Evolutionary conservation across 768 basidiomycete species (phyloP), one percentile per base, ranked within the genome.

Genomic region (Dentipellis fragilis): DNA sequence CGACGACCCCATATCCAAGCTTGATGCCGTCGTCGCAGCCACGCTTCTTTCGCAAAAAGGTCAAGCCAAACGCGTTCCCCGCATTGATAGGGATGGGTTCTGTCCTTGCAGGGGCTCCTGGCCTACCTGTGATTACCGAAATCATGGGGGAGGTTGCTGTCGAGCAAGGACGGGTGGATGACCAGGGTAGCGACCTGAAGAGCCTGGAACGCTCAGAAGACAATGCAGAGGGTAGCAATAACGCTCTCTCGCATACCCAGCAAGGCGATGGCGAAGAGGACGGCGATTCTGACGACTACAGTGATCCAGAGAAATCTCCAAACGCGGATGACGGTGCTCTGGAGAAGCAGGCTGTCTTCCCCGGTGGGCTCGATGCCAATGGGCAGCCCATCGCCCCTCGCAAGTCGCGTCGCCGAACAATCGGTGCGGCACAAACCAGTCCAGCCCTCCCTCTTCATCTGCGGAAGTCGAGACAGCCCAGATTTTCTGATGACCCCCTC

Each of bases 61-160:
- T 97, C 17, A 89, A 83, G 63, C 75, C 84, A 8, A 81, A 87
- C 64, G 69, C 80, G 17, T 79, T 83, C 57, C 86, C 95, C 11
- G 81, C 85, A 0, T 59, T 97, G 34, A 83, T 95, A 40, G 96
- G 96, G 5, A 79, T 98, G 55, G 88, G 91, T 39, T 75, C 89
- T 55, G 69, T 95, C 12, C 69, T 93, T 34, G 91, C 91, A 12
- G 87, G 87, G 34, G 74, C 73, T 23, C 85, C 87, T 3, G 92
- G 76, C 7, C 77, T 96, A 78, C 93, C 92, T 1, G 66, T 69
- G 19, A 72, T 97, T 34, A 81, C 85, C 1, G 75, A 80, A n/a
- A 70, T 83, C 3, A 81, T 87, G 67, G 93, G 94, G 4, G 72
- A 87, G 58, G 85, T 95, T 51, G 89, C 91, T 2, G 72, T 98